Base-by-base conservation (phyloP, 225 moss, liverwort and hornwort genomes). In the Straminergon stramineum region DNA sequence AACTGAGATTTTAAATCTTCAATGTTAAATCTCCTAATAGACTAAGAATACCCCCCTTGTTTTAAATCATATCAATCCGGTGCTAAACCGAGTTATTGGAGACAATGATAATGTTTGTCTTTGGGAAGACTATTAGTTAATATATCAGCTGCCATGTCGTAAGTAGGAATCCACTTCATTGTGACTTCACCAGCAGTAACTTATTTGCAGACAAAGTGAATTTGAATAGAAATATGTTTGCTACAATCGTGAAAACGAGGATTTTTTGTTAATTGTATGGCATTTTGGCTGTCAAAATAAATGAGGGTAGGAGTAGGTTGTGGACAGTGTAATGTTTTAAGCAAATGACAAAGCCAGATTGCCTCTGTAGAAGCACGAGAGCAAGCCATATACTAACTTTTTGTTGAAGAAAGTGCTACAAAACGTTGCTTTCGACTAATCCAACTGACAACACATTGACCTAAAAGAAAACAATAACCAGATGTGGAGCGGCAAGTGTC, bases 51-150 rank as follows among this genome's bases (percentile, higher is more conserved):
- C 28, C 32, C 32, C 67, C 35, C 67, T 16, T 75, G 9, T 75
- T 43, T 48, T 27, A 43, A 75, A 48, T 48, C 75, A 48, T 43
- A 1, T 8, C 1, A 17, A 17, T 5, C 3, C 3, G 15, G 30
- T 30, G 30, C 6, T 48, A 48, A 17, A 75, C 17, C 0, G 9
- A 17, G n/a, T n/a, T n/a, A n/a, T 0, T 27, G 1, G 2, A 48
- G 2, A 43, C 9, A 75, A 15, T 75, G 15, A 17, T 45, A 14
- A 2, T 65, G 32, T 65, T 65, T 75, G 28, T 75, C 51, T 76
- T 41, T 76, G 10, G 48, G 2, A 30, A 48, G 28, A 9, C 48
- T 48, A 1, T 48, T 75, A 4, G 48, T 48, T 8, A 75, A 9
- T 17, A 75, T 27, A 32, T 48, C 17, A 1, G 28, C 0, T 43